These are phyloP conservation scores for Fusarium euwallaceae DNA, from an alignment of 2,329 filamentous ascomycete species.

Conservation along the genomic window DNA sequence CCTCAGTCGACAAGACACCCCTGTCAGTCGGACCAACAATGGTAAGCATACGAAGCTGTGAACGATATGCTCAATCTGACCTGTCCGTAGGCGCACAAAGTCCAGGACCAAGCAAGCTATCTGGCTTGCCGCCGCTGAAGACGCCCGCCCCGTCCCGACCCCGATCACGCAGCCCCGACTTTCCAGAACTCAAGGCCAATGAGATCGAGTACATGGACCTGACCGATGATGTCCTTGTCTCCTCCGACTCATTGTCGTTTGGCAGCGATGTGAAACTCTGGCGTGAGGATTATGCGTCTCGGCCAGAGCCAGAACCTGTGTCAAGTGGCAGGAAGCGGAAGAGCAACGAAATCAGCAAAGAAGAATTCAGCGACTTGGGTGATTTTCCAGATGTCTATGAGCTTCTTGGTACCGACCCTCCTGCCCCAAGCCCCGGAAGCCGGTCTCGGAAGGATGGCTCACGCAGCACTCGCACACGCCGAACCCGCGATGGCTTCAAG, in stretches of 20 bases:
- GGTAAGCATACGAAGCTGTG: conserved; percentile 10
- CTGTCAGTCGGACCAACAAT: conserved; percentile 17
- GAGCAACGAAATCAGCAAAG: conserved; percentile 60
- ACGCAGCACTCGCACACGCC: conserved; percentile 36
- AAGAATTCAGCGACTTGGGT: conserved; percentile 54
- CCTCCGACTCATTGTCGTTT: conserved; percentile 53
- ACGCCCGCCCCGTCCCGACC: conserved; percentile 15
- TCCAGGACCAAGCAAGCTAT: conserved; percentile 38
- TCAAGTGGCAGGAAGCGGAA: conserved; percentile 66
- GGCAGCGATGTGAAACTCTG: conserved; percentile 57
- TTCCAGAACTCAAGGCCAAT: conserved; percentile 52
- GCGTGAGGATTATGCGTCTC: conserved; percentile 57
- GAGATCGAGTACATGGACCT: conserved; percentile 57
- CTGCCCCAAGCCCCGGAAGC: conserved; percentile 51
- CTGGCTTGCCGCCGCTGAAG: conserved; percentile 47
- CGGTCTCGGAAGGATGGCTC: conserved; percentile 39
- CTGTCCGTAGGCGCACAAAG: conserved; percentile 11
- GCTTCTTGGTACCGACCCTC: conserved; percentile 58
- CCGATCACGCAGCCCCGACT: conserved; percentile 47
- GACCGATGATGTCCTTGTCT: conserved; percentile 52
- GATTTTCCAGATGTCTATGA: conserved; percentile 69
- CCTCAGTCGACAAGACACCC: conserved; percentile 31
- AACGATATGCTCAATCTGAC: conserved; percentile 3
- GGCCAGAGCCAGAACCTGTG: conserved; percentile 53
- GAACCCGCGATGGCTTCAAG: conserved; percentile 28